phyloP scores from a whole-genome alignment of 106 monocot species.

The Acorus gramineus region DNA sequence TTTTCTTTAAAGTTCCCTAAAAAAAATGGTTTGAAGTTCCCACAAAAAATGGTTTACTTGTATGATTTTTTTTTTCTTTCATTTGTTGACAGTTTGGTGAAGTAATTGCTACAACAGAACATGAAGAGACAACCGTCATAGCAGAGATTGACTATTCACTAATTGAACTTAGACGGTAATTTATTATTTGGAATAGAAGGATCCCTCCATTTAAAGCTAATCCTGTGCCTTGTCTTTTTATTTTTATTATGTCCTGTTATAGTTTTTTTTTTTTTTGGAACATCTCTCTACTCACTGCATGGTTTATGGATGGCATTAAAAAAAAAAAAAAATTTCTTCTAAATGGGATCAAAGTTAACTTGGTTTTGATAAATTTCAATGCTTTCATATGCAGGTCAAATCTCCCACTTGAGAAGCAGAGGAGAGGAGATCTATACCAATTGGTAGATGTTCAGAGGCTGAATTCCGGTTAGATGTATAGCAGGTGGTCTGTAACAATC shows the following conservation, averaged over 20 bases:
- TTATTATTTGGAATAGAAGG: not conserved
- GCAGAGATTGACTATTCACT: conserved; percentile 95
- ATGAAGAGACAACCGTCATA: conserved; percentile 82
- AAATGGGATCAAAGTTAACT: no score
- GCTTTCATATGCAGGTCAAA: conserved; percentile 37
- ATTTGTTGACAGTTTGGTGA: conserved; percentile 72
- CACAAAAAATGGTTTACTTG: no score
- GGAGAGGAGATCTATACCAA: conserved; percentile 88
- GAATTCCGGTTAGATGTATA: conserved; percentile 2
- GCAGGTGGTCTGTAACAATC: no score
- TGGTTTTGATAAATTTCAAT: no score
- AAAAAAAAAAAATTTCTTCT: no score
- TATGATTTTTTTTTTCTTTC: not conserved
- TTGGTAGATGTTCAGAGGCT: conserved; percentile 77
- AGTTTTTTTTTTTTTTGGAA: not conserved
- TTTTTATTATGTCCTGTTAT: not conserved
- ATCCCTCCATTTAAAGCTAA: no score
- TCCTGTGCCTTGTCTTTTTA: not conserved
- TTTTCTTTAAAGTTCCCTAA: not conserved
- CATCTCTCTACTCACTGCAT: no score
- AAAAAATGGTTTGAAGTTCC: no score
- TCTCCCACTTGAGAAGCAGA: conserved; percentile 72
- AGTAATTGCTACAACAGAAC: conserved; percentile 86
- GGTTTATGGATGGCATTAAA: no score
- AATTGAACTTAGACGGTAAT: conserved; percentile 81